Percentiles rank a stretch among this genome's conserved stretches.
Conservation (phyloP, 371 early-diverging fungal genomes). For the Parasitella parasitica region DNA sequence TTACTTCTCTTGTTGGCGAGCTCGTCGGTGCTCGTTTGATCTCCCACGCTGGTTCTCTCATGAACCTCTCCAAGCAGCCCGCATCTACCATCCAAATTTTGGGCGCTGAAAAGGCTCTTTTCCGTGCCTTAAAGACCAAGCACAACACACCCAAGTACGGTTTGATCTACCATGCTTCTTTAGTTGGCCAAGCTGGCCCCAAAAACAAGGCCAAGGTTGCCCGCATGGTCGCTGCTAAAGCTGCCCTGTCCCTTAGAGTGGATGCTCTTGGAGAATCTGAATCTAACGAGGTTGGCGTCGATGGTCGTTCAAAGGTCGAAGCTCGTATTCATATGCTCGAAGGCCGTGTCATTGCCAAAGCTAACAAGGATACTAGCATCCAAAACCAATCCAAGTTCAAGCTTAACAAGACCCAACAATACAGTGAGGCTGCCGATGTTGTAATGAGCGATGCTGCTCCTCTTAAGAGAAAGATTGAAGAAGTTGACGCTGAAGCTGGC, state of each 20-base stretch:
- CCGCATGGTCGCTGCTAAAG: constrained; percentile 91
- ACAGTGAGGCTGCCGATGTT: constrained; percentile 37
- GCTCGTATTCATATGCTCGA: constrained; percentile 86
- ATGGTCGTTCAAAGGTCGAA: constrained; percentile 85
- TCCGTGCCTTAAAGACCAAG: constrained; percentile 94
- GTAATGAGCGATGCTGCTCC: constrained; percentile 38
- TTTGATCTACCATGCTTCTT: constrained; percentile 89
- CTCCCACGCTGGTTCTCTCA: constrained; percentile 90
- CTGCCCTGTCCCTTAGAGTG: constrained; percentile 89
- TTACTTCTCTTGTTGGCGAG: constrained; percentile 91
- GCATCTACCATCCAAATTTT: constrained; percentile 96
- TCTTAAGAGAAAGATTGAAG: constrained; percentile 48
- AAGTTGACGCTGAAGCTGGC: constrained; percentile 41
- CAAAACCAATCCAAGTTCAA: constrained; percentile 77
- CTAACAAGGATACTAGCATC: constrained; percentile 55
- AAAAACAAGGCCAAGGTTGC: constrained; percentile 94
- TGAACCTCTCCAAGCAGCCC: constrained; percentile 90
- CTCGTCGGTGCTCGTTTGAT: constrained; percentile 92
- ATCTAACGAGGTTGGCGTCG: constrained; percentile 80
- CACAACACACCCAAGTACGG: constrained; percentile 98
- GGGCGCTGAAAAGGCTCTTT: constrained; percentile 98
- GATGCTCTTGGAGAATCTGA: constrained; percentile 95
- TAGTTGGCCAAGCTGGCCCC: constrained; percentile 85
- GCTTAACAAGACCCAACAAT: constrained; percentile 45
- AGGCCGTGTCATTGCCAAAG: constrained; percentile 50